A percentile compares a stretch with the other conserved stretches of the same genome.
phyloP scores from a whole-genome alignment of 306 rosid species.

The Corylus heterophylla region DNA sequence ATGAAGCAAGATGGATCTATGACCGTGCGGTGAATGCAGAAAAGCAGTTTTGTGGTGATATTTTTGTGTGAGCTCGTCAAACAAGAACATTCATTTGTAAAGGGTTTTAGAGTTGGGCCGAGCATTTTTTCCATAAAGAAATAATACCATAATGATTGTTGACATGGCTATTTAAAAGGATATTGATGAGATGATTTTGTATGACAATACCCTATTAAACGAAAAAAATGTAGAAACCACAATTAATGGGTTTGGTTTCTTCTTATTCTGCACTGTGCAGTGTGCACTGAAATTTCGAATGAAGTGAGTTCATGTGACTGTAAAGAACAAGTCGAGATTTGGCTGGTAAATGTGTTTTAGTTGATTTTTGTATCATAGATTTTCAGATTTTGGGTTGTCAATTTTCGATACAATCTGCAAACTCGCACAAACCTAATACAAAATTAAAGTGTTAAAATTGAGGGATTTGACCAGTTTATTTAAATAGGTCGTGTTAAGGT shows the following conservation, averaged over 20 bases:
- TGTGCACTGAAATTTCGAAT: too few relatives aligned
- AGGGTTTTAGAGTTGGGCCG: not conserved
- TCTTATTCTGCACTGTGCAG: not conserved
- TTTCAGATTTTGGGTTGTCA: too few relatives aligned
- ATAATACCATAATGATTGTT: not conserved
- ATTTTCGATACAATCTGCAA: too few relatives aligned
- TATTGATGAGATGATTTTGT: not conserved
- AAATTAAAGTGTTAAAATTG: too few relatives aligned
- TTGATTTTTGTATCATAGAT: not conserved
- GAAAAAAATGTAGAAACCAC: not conserved
- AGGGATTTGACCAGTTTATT: too few relatives aligned
- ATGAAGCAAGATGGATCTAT: conserved; percentile 78
- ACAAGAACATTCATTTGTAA: conserved; percentile 22
- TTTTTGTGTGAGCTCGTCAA: conserved; percentile 5
- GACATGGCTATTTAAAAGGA: not conserved
- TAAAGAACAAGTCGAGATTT: not conserved
- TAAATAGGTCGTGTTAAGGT: too few relatives aligned
- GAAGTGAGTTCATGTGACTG: not conserved
- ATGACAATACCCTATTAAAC: not conserved
- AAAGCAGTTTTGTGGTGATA: not conserved
- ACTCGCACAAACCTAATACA: too few relatives aligned
- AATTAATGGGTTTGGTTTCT: not conserved
- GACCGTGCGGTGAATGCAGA: conserved; percentile 40
- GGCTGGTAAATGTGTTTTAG: not conserved
- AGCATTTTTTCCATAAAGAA: not conserved